A percentile compares a stretch with the other conserved stretches of the same genome.
Evolutionary conservation across 2,329 filamentous ascomycete genomes (phyloP).

Genomic region (Pseudogymnoascus sp.): DNA sequence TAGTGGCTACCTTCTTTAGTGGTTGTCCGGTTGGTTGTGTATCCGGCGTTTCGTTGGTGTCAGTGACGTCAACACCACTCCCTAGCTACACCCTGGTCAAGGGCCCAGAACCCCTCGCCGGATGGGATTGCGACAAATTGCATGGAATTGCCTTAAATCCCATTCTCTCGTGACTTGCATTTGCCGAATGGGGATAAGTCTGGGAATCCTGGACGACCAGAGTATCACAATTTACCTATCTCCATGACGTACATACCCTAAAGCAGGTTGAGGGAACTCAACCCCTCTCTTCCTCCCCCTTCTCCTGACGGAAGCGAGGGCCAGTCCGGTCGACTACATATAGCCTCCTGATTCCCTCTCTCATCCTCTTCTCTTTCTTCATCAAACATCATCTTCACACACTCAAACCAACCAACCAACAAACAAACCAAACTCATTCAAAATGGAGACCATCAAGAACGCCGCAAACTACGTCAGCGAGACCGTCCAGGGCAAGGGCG

Average conservation of each 20-base stretch:
- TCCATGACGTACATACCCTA: slow-evolving; percentile 1
- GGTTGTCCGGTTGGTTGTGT: not conserved
- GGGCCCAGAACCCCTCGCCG: not conserved
- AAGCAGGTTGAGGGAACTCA: not conserved
- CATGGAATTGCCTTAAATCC: not conserved
- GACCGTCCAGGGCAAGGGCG: slow-evolving; percentile 43
- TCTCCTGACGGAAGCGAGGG: slow-evolving; percentile 6
- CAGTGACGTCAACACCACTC: not conserved
- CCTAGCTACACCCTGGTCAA: not conserved
- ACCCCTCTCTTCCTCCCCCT: not conserved
- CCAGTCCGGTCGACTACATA: slow-evolving; percentile 10
- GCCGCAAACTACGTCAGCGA: slow-evolving; percentile 52
- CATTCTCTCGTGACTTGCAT: not conserved
- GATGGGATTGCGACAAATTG: not conserved
- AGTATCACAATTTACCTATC: not conserved
- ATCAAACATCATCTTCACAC: slow-evolving; percentile 20
- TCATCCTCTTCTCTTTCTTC: slow-evolving; percentile 12
- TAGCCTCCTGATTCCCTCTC: slow-evolving; percentile 15
- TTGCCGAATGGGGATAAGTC: not conserved
- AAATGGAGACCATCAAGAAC: slow-evolving; percentile 39
- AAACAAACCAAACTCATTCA: slow-evolving; percentile 19
- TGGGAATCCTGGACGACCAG: not conserved
- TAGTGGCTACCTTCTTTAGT: not conserved
- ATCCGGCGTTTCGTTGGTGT: not conserved
- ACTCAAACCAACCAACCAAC: slow-evolving; percentile 18